A percentile compares a stretch with the other conserved stretches of the same genome.
Conservation (phyloP, 352 stramenopile genomes). For the Globisporangium middletonii region DNA sequence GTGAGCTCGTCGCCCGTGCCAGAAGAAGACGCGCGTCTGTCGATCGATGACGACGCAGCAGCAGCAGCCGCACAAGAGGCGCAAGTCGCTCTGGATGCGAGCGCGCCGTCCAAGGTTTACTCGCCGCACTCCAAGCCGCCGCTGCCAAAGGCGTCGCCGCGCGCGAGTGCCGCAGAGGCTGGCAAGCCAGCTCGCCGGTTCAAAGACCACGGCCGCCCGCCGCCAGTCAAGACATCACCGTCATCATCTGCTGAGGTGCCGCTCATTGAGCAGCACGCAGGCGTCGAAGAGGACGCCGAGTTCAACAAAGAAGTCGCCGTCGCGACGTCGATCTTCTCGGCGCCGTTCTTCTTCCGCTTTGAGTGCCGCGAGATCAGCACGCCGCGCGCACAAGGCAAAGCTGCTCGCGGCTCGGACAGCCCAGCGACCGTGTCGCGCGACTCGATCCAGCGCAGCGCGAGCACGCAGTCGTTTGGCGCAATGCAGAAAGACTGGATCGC, state of each 20-base stretch:
- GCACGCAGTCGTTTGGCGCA: constrained; percentile 47
- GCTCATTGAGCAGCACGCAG: constrained; percentile 26
- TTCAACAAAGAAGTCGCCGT: constrained; percentile 83
- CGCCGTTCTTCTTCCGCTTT: constrained; percentile 83
- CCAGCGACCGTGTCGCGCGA: constrained; percentile 1
- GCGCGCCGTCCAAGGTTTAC: constrained; percentile 2
- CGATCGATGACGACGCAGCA: constrained; percentile 1
- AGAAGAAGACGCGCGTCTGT: constrained; percentile 7
- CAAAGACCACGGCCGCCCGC: constrained; percentile 13
- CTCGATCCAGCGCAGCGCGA: constrained; percentile 29
- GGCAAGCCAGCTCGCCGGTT: constrained; percentile 6
- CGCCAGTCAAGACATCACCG: constrained; percentile 20
- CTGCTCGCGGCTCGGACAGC: background rate
- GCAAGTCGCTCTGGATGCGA: background rate
- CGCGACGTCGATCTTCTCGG: constrained; percentile 75
- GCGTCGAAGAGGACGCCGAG: constrained; percentile 64
- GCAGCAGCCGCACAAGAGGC: background rate
- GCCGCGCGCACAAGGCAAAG: constrained; percentile 11
- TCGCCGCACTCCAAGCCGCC: constrained; percentile 13
- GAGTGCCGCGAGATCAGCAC: constrained; percentile 60
- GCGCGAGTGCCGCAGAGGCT: background rate
- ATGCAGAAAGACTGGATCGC: constrained; percentile 16
- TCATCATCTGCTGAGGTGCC: constrained; percentile 19
- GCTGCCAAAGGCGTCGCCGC: constrained; percentile 8
- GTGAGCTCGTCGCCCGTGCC: constrained; percentile 19